Percentiles rank a stretch among this genome's conserved stretches.
Conservation (phyloP, 2,329 filamentous ascomycete species). For the Juglanconis sp. region DNA sequence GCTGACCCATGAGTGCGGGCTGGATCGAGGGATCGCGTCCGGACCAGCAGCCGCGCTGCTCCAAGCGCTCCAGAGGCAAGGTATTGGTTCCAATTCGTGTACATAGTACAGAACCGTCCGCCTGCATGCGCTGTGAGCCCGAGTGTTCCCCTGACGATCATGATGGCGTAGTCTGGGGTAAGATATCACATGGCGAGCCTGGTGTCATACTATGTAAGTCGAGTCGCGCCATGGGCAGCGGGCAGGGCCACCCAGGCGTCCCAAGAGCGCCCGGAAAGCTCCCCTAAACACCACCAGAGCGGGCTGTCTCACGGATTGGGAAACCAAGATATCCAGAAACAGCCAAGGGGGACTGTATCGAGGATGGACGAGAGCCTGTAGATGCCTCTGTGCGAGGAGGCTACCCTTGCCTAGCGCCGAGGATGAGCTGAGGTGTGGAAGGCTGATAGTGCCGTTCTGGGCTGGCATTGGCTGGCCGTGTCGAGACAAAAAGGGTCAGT, state of each 20-base stretch:
- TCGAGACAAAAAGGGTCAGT: slow-evolving; percentile 15
- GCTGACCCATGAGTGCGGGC: slow-evolving; percentile 4
- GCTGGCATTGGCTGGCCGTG: slow-evolving; percentile 23
- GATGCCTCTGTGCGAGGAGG: slow-evolving; percentile 22
- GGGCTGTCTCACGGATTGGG: slow-evolving; percentile 13
- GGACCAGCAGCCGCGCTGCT: slow-evolving; percentile 1
- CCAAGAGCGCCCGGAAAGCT: background rate
- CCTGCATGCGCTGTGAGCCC: slow-evolving; percentile 10
- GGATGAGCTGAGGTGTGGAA: slow-evolving; percentile 23
- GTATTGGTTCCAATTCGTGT: background rate
- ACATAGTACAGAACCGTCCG: slow-evolving; percentile 12
- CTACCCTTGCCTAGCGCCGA: slow-evolving; percentile 24
- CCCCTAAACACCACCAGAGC: slow-evolving; percentile 2
- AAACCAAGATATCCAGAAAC: slow-evolving; percentile 18
- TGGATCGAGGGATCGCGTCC: slow-evolving; percentile 6
- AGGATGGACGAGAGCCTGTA: slow-evolving; percentile 30
- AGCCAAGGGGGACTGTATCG: slow-evolving; percentile 14
- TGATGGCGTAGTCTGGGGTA: slow-evolving; percentile 15
- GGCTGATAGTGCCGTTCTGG: slow-evolving; percentile 20
- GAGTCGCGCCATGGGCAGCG: slow-evolving; percentile 2
- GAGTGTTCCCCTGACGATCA: slow-evolving; percentile 18
- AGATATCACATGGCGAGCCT: slow-evolving; percentile 12
- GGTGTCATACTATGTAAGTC: background rate
- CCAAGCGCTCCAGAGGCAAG: background rate
- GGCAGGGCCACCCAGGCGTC: slow-evolving; percentile 11